These are phyloP conservation scores for Amaranthus hypochondriacus DNA, from an alignment of 148 eudicot genomes.

Conservation along the genomic window DNA sequence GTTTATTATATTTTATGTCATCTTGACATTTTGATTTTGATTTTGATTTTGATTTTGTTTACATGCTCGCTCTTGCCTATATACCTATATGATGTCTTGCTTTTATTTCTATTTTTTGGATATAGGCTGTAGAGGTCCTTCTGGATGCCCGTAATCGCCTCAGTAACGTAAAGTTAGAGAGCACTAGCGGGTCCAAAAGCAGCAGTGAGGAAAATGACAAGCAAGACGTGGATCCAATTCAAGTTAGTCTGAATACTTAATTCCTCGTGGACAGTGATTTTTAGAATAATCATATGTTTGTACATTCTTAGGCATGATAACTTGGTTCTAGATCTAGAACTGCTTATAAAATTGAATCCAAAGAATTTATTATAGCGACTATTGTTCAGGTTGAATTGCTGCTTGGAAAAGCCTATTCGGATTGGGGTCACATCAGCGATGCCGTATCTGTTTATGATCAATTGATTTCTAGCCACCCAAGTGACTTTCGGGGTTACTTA, in stretches of 20 bases:
- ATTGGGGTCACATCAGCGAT: conserved; percentile 94
- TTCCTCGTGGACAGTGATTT: background rate
- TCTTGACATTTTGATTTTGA: background rate
- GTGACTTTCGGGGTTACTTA: conserved; percentile 84
- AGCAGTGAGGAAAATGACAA: conserved; percentile 22
- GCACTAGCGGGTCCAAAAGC: conserved; percentile 19
- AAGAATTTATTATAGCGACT: background rate
- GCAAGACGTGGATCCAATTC: conserved; percentile 63
- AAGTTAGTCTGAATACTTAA: conserved; percentile 49
- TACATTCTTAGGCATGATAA: background rate
- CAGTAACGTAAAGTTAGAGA: conserved; percentile 34
- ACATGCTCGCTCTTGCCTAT: background rate
- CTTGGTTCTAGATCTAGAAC: conserved; percentile 2
- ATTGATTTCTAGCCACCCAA: conserved; percentile 71
- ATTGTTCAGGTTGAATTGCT: conserved; percentile 72
- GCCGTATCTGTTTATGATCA: conserved; percentile 85
- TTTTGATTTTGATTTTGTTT: background rate
- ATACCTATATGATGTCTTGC: background rate
- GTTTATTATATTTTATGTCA: background rate
- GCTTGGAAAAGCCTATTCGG: conserved; percentile 96
- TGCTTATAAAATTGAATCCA: background rate
- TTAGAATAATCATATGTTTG: background rate
- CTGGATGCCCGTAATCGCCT: conserved; percentile 57
- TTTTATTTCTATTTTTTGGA: background rate
- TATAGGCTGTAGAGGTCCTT: conserved; percentile 84